Base-by-base conservation (phyloP, 2,329 filamentous ascomycete genomes). In the Bipolaris bicolor region DNA sequence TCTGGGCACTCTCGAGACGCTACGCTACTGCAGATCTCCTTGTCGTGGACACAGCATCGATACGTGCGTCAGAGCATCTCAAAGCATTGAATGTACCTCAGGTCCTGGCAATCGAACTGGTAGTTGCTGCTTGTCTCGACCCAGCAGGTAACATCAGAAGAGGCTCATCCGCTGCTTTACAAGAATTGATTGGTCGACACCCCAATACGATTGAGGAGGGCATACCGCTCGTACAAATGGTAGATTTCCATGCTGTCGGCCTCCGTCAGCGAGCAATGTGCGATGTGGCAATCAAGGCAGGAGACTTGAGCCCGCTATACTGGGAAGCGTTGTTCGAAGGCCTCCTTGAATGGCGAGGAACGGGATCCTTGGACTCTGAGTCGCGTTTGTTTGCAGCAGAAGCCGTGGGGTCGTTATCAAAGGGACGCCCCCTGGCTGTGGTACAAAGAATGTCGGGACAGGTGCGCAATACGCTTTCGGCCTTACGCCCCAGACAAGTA, bases 241-340 rank as follows among this genome's bases (percentile, higher is more conserved):
- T 98, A 1, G 95, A 99, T 71, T 99, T 97, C 70, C 92, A 97
- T 73, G 86, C 91, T 36, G 92, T 99, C 18, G 94, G 95, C 2
- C 83, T 96, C n/a, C 85, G 94, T 22, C 89, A 90, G 15, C 85
- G 91, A 63, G 94, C 93, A 3, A 88, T 97, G 67, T 83, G 87
- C 39, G 86, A 93, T 45, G 91, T 98, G 10, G 88, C 91, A 0
- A 79, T 86, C 11, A 83, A 83, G 36, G 89, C 90, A 0, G 86
- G 90, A 0, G 80, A 78, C n/a, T 78, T 98, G 5, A 85, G 87
- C 29, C 67, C 72, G 7, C 70, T 80, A 1, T 91, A 90, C 61
- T 91, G 91, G 73, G 81, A 83, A 45, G 87, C 90, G 1, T 77
- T 97, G 3, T 77, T 92, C 7, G 83, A 88, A 34, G 88, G 84